A percentile compares a stretch with the other conserved stretches of the same genome.
Evolutionary conservation across 805 yeast genomes (phyloP).

Genomic region (Kodamaea kakaduensis): DNA sequence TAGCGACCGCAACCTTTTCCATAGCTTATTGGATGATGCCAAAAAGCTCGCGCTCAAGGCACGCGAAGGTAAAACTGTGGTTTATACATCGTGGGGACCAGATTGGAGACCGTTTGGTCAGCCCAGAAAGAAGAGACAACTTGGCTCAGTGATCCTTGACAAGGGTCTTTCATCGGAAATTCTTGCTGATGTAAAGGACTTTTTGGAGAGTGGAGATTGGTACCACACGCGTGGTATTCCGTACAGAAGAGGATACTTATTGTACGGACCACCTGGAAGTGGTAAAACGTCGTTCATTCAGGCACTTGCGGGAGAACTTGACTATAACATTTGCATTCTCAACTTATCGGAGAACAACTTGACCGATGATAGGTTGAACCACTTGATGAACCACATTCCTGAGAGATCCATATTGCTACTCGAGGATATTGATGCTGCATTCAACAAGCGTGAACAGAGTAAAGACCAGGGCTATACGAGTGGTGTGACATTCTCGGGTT

Average conservation of each 20-base stretch:
- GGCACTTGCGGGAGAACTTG: conserved; percentile 93
- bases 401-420: conserved; percentile 77
- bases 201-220: conserved; percentile 80
- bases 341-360: conserved; percentile 86
- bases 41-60: conserved; percentile 73
- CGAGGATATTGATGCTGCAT: conserved; percentile 97
- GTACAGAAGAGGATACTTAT: conserved; percentile 86
- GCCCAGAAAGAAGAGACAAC: conserved; percentile 80
- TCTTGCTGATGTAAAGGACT: conserved; percentile 71
- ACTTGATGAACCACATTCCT: conserved; percentile 94
- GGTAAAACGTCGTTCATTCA: conserved; percentile 96
- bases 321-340: conserved; percentile 90
- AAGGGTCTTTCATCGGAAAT: conserved; percentile 64
- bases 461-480: conserved; percentile 74
- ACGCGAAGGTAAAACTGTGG: conserved; percentile 89
- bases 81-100: conserved; percentile 94
- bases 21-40: conserved; percentile 75
- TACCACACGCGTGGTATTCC: conserved; percentile 96
- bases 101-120: conserved; percentile 99
- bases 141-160: conserved; percentile 85
- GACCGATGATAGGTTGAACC: conserved; percentile 92
- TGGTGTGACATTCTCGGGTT: conserved; percentile 93
- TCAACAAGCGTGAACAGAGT: conserved; percentile 72
- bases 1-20: conserved; percentile 69
- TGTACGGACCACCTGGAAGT: conserved; percentile 97